Evolutionary conservation across 352 stramenopile species (phyloP).

Genomic region (Phytophthora idaei): DNA sequence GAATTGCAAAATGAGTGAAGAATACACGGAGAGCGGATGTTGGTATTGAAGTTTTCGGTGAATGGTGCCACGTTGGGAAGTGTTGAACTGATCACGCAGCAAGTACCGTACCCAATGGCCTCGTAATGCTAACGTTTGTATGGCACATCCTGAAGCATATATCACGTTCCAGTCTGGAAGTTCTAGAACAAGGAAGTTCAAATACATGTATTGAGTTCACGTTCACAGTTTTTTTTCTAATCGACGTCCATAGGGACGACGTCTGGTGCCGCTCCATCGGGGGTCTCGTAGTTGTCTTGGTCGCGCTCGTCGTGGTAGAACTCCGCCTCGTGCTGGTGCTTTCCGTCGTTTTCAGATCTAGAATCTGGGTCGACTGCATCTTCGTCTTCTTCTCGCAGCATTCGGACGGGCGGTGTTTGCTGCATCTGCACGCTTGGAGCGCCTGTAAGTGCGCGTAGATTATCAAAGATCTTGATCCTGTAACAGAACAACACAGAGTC

Average conservation of each 20-base stretch:
- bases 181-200: too few relatives aligned
- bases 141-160: constrained; percentile 1
- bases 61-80: background rate
- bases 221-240: constrained; percentile 16
- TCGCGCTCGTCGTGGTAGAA: constrained; percentile 80
- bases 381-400: constrained; percentile 81
- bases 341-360: constrained; percentile 66
- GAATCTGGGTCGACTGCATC: constrained; percentile 63
- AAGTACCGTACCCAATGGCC: background rate
- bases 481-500: constrained; percentile 9
- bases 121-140: background rate
- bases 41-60: background rate
- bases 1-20: constrained; percentile 3
- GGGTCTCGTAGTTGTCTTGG: constrained; percentile 51
- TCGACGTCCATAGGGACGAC: constrained; percentile 76
- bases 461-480: constrained; percentile 86
- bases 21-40: background rate
- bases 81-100: constrained; percentile 1
- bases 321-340: constrained; percentile 73
- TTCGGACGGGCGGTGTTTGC: constrained; percentile 58
- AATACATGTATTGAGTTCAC: background rate
- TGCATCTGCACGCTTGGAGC: constrained; percentile 84
- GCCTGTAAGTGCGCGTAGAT: constrained; percentile 68
- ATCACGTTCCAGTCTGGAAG: background rate
- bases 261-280: constrained; percentile 46